These are phyloP conservation scores for Starmera quercuum DNA, from an alignment of 805 yeast genomes.

Conservation along the genomic window DNA sequence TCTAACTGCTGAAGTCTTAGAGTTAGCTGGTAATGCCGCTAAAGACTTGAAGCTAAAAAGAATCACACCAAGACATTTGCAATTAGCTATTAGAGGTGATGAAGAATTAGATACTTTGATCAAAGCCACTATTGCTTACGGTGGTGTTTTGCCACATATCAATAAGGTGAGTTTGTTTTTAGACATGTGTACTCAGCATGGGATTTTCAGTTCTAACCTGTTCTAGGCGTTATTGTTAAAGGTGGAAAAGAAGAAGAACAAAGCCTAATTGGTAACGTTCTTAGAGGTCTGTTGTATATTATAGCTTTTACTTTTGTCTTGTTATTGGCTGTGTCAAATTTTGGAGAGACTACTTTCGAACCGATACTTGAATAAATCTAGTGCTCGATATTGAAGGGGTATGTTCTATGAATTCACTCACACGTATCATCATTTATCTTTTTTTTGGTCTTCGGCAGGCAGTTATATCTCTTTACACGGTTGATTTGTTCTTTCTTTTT, in stretches of 20 bases:
- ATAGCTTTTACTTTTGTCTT: too few species aligned
- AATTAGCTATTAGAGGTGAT: constrained; percentile 95
- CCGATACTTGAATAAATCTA: too few species aligned
- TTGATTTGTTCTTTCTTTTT: too few species aligned
- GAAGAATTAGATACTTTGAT: constrained; percentile 93
- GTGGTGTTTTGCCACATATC: constrained; percentile 84
- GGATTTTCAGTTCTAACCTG: constrained; percentile 1
- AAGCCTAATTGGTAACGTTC: too few species aligned
- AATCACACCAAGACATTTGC: constrained; percentile 96
- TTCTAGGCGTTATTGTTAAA: constrained; percentile 16
- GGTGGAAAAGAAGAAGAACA: constrained; percentile 20
- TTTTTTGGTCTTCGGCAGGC: too few species aligned
- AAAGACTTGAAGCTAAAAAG: constrained; percentile 92
- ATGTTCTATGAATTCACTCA: too few species aligned
- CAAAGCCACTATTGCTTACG: constrained; percentile 93
- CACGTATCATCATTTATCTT: too few species aligned
- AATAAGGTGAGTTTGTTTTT: constrained; percentile 15
- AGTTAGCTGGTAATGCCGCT: constrained; percentile 97
- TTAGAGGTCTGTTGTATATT: too few species aligned
- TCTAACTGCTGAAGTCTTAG: constrained; percentile 93
- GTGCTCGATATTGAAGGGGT: too few species aligned
- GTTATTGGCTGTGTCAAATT: too few species aligned
- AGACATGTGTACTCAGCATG: background rate
- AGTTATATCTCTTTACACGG: too few species aligned
- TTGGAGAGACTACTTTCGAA: too few species aligned